Conservation (phyloP, 495 filamentous ascomycete species). For the Hypomontagnella monticulosa region DNA sequence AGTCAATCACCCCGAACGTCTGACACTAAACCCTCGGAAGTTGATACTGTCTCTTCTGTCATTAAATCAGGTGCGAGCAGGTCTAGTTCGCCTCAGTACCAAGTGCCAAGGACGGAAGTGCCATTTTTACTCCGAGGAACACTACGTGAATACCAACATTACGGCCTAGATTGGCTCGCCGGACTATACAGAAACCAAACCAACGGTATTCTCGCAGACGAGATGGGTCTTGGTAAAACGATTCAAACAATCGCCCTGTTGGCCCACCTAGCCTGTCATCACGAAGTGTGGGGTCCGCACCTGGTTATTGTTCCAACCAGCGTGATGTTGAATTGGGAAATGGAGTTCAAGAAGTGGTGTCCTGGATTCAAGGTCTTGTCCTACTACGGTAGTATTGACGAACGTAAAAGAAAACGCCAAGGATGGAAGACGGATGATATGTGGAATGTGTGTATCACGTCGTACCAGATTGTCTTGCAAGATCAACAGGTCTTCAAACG, state of each 20-base stretch:
- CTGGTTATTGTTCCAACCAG: slow-evolving; percentile 96
- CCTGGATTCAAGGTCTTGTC: slow-evolving; percentile 98
- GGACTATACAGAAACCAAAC: slow-evolving; percentile 89
- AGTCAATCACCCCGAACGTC: slow-evolving; percentile 68
- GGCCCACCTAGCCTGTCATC: slow-evolving; percentile 90
- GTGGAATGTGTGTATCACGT: slow-evolving; percentile 97
- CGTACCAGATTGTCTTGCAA: slow-evolving; percentile 93
- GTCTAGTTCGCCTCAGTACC: slow-evolving; percentile 54
- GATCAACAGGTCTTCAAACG: slow-evolving; percentile 94
- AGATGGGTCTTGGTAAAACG: slow-evolving; percentile 99
- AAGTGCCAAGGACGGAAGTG: slow-evolving; percentile 73
- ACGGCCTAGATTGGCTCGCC: slow-evolving; percentile 95
- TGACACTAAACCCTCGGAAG: slow-evolving; percentile 74
- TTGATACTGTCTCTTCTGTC: slow-evolving; percentile 71
- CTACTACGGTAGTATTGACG: slow-evolving; percentile 94
- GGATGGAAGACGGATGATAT: slow-evolving; percentile 90
- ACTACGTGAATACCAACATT: slow-evolving; percentile 95
- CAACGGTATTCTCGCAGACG: slow-evolving; percentile 98
- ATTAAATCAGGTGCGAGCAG: slow-evolving; percentile 57
- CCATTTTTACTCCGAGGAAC: slow-evolving; percentile 91
- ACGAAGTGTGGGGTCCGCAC: slow-evolving; percentile 95
- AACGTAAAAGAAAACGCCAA: slow-evolving; percentile 86
- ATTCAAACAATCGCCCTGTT: slow-evolving; percentile 97
- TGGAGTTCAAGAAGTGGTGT: slow-evolving; percentile 99
- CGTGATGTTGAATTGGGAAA: slow-evolving; percentile 99